Percentiles rank a stretch among this genome's conserved stretches.
These are phyloP conservation scores for Westerdykella ornata DNA, from an alignment of 2,329 filamentous ascomycete genomes.

Conservation along the genomic window DNA sequence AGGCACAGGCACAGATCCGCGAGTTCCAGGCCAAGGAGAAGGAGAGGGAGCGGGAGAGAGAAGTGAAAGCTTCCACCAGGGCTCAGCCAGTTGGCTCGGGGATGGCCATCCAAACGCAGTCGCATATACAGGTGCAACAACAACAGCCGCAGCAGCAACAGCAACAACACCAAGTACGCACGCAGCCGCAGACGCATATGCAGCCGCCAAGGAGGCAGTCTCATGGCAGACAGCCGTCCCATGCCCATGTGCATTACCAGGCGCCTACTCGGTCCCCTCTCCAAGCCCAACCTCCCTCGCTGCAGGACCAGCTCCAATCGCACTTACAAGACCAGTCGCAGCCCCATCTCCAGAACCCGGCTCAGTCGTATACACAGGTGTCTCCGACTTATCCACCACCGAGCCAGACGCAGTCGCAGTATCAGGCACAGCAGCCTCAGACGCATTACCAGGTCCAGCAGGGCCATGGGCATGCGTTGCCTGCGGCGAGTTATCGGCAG, in stretches of 20 bases:
- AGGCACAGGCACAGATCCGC: slow-evolving; percentile 32
- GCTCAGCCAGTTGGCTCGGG: too few relatives aligned
- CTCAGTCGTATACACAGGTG: too few relatives aligned
- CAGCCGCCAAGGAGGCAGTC: slow-evolving; percentile 1
- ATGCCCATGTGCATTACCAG: not conserved
- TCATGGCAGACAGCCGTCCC: too few relatives aligned
- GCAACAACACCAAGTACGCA: slow-evolving; percentile 10
- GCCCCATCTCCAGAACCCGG: too few relatives aligned
- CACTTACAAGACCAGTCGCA: too few relatives aligned
- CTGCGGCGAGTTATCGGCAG: too few relatives aligned
- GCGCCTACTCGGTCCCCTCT: slow-evolving; percentile 13
- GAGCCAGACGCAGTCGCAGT: too few relatives aligned
- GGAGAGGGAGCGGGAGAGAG: slow-evolving; percentile 2
- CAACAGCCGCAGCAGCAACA: slow-evolving; percentile 6
- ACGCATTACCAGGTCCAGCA: too few relatives aligned
- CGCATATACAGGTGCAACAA: slow-evolving; percentile 18
- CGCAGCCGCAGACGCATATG: slow-evolving; percentile 9
- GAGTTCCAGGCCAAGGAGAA: slow-evolving; percentile 29
- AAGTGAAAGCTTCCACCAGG: slow-evolving; percentile 16
- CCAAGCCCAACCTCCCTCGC: slow-evolving; percentile 8
- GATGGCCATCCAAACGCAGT: too few relatives aligned
- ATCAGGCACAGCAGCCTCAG: too few relatives aligned
- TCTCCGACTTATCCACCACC: too few relatives aligned
- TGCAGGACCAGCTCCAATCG: slow-evolving; percentile 10
- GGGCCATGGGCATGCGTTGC: too few relatives aligned